Percentiles rank a stretch among this genome's conserved stretches.
Evolutionary conservation across 768 basidiomycete genomes (phyloP).

Genomic region (Hygrophorus russula): DNA sequence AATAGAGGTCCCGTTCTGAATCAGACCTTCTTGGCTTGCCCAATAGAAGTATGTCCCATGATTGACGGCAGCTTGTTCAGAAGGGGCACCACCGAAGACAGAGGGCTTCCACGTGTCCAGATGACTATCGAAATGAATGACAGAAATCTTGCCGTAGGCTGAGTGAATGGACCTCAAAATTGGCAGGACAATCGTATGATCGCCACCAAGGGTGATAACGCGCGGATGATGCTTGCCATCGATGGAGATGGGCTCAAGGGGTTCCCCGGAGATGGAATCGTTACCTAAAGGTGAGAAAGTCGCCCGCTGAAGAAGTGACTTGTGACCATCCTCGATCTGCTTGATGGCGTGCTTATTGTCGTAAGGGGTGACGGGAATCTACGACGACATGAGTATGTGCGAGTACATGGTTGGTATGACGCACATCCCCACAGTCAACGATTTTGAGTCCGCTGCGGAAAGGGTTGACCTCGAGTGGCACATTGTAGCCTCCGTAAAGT

Average conservation of each 20-base stretch:
- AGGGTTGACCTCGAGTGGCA: constrained; percentile 62
- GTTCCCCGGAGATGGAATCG: constrained; percentile 46
- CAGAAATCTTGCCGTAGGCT: constrained; percentile 69
- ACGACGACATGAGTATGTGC: no score
- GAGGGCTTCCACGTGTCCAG: constrained; percentile 72
- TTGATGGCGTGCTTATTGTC: constrained; percentile 64
- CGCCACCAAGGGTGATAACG: constrained; percentile 77
- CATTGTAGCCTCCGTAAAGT: constrained; percentile 70
- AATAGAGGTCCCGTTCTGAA: constrained; percentile 70
- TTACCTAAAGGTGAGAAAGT: constrained; percentile 54
- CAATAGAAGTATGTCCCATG: constrained; percentile 91
- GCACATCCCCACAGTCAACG: constrained; percentile 60
- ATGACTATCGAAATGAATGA: constrained; percentile 85
- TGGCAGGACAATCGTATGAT: constrained; percentile 70
- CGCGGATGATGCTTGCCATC: constrained; percentile 74
- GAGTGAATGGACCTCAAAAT: constrained; percentile 59
- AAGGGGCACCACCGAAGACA: constrained; percentile 66
- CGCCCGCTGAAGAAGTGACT: constrained; percentile 52
- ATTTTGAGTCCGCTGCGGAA: constrained; percentile 56
- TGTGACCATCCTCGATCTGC: constrained; percentile 68
- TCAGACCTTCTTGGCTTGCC: constrained; percentile 74
- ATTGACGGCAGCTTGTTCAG: constrained; percentile 63
- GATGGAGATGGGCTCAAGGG: constrained; percentile 43
- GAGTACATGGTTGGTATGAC: no score
- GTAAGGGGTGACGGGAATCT: constrained; percentile 65